Evolutionary conservation across 2,329 filamentous ascomycete species (phyloP), one percentile per base, ranked within the genome.

Genomic region (Diaporthe velutina): DNA sequence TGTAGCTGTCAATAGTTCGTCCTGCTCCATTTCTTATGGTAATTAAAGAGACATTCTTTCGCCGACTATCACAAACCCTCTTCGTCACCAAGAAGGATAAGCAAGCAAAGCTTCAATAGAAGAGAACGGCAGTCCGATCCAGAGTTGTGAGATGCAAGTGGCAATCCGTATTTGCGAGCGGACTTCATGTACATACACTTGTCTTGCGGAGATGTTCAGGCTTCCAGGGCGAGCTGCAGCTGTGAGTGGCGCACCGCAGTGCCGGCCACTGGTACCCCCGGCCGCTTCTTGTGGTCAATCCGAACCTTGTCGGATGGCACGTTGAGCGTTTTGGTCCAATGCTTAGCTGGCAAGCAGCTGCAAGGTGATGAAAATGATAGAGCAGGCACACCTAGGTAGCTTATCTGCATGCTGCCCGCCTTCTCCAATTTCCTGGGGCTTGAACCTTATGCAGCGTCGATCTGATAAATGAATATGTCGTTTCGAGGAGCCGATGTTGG

Each of bases 181-280:
- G 57, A 38, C 10, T 40, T 40, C 22, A 40, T 60, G 35, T 28
- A 28, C 28, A 19, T n/a, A 33, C 30, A 22, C 13, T 28, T 40
- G 35, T 42, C 12, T 42, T 60, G 57, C 57, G 57, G 35, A 42
- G 57, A 28, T 7, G 7, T 10, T 28, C 22, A 6, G 35, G n/a
- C 57, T 25, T 10, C n/a, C 57, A 17, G 35, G 57, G n/a, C 9
- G 57, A 40, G 19, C 57, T 60, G 35, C 57, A 60, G 35, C 42
- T 28, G 57, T 60, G 57, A 60, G n/a, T 60, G 57, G 57, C n/a
- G 57, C 57, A 60, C n/a, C 35, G 35, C 35, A 60, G n/a, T 60
- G 35, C 57, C 57, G 57, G 57, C 57, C 57, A 60, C 35, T 60
- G 22, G 35, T 10, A n/a, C 57, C 57, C n/a, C n/a, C n/a, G n/a